phyloP scores from a whole-genome alignment of 768 basidiomycete species.

The Boletus reticuloceps region DNA sequence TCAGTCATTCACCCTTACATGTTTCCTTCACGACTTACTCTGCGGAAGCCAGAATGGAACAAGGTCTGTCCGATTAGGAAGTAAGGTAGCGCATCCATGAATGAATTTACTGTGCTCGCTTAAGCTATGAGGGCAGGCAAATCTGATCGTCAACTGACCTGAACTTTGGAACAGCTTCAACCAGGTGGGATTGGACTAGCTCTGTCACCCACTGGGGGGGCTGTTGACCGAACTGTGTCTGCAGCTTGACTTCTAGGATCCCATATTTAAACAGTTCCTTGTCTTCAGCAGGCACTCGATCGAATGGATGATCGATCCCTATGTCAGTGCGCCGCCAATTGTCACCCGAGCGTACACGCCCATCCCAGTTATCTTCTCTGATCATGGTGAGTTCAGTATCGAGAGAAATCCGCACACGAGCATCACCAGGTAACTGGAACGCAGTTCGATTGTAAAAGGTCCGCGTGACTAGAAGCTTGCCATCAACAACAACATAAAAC shows the following conservation, averaged over 20 bases:
- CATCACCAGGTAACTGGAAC: constrained; percentile 98
- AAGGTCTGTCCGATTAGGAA: constrained; percentile 90
- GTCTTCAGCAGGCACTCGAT: constrained; percentile 69
- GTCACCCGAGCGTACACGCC: constrained; percentile 62
- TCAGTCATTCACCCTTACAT: neutral
- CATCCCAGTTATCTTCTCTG: constrained; percentile 97
- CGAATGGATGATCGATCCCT: constrained; percentile 89
- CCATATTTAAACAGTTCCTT: constrained; percentile 96
- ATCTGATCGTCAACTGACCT: constrained; percentile 45
- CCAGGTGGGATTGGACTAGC: constrained; percentile 91
- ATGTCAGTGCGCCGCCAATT: constrained; percentile 97
- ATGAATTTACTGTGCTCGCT: constrained; percentile 73
- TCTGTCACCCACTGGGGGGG: constrained; percentile 97
- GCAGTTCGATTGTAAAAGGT: constrained; percentile 99
- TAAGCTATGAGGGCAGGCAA: constrained; percentile 1
- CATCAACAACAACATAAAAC: neutral
- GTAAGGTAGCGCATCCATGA: constrained; percentile 90
- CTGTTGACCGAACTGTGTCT: constrained; percentile 93
- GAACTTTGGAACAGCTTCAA: constrained; percentile 98
- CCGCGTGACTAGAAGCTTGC: constrained; percentile 66
- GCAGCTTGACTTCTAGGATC: constrained; percentile 94
- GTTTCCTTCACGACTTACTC: constrained; percentile 46
- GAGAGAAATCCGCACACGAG: constrained; percentile 96
- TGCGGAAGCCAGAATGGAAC: constrained; percentile 99
- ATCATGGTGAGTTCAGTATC: constrained; percentile 95